Conservation (phyloP, 129 eudicot genomes). For the Deinandra increscens region DNA sequence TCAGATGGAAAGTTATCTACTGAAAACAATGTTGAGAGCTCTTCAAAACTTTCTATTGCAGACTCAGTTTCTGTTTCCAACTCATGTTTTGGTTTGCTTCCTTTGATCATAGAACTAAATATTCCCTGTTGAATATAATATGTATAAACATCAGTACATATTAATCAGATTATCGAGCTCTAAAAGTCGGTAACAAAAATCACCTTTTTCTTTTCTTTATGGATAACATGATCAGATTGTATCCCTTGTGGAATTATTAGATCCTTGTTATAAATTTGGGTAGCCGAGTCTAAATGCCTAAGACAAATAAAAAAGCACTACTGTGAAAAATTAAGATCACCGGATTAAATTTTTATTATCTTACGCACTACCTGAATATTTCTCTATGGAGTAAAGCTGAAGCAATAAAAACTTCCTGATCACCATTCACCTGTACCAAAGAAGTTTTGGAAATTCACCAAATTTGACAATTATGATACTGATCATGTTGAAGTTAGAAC, state of each 20-base stretch:
- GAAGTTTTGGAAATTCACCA: conserved; percentile 5
- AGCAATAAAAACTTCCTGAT: conserved; percentile 63
- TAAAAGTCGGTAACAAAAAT: not conserved
- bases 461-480: not conserved
- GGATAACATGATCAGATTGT: conserved; percentile 38
- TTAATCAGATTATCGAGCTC: not conserved
- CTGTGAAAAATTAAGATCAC: conserved; percentile 9
- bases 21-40: conserved; percentile 56
- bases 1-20: conserved; percentile 56
- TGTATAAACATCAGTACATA: conserved; percentile 15
- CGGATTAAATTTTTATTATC: not conserved
- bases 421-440: conserved; percentile 54
- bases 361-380: conserved; percentile 56
- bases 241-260: conserved; percentile 42
- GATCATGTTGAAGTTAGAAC: conserved; percentile 8
- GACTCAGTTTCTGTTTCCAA: conserved; percentile 45
- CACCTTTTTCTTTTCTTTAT: conserved; percentile 95
- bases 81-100: conserved; percentile 55
- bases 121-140: conserved; percentile 58
- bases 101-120: conserved; percentile 65
- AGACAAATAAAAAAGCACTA: conserved; percentile 19
- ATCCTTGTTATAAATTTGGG: conserved; percentile 57
- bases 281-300: conserved; percentile 67
- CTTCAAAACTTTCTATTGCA: conserved; percentile 52
- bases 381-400: conserved; percentile 65